These are phyloP conservation scores for Cercospora zeina DNA, from an alignment of 2,329 filamentous ascomycete genomes.

Conservation along the genomic window DNA sequence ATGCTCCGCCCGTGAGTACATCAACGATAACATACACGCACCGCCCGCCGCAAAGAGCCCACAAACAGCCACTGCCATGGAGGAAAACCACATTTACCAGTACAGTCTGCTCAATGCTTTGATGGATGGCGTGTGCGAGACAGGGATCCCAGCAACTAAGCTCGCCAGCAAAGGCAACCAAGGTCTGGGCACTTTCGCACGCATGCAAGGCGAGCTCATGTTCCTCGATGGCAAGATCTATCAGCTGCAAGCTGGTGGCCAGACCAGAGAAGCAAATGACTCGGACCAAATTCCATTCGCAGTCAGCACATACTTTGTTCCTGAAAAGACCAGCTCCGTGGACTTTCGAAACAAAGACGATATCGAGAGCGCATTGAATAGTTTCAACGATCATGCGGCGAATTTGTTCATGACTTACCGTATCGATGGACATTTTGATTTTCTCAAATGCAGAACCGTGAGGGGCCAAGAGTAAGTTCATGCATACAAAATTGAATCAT, in stretches of 20 bases:
- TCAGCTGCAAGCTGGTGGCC: slow-evolving; percentile 45
- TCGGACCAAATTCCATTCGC: slow-evolving; percentile 46
- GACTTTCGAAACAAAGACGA: slow-evolving; percentile 32
- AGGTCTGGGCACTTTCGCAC: slow-evolving; percentile 52
- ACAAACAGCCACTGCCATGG: slow-evolving; percentile 29
- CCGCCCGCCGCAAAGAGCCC: neutral
- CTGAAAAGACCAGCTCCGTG: slow-evolving; percentile 33
- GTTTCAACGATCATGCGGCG: slow-evolving; percentile 34
- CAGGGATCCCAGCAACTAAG: slow-evolving; percentile 51
- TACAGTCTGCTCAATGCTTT: slow-evolving; percentile 48
- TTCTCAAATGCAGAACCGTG: slow-evolving; percentile 40
- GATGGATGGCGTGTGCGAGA: slow-evolving; percentile 50
- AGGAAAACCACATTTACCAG: slow-evolving; percentile 47
- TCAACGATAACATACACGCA: neutral
- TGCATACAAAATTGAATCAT: neutral
- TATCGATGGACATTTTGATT: slow-evolving; percentile 36
- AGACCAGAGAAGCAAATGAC: slow-evolving; percentile 39
- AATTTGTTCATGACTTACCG: slow-evolving; percentile 42
- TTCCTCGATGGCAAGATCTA: slow-evolving; percentile 47
- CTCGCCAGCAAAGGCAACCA: slow-evolving; percentile 52
- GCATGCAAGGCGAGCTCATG: slow-evolving; percentile 50
- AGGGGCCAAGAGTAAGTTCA: slow-evolving; percentile 34
- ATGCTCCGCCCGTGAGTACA: neutral
- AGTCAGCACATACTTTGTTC: slow-evolving; percentile 38
- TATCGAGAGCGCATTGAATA: slow-evolving; percentile 34